Evolutionary conservation across 2,329 filamentous ascomycete species (phyloP), one percentile per base, ranked within the genome.

Genomic region (Pseudogymnoascus sp.): DNA sequence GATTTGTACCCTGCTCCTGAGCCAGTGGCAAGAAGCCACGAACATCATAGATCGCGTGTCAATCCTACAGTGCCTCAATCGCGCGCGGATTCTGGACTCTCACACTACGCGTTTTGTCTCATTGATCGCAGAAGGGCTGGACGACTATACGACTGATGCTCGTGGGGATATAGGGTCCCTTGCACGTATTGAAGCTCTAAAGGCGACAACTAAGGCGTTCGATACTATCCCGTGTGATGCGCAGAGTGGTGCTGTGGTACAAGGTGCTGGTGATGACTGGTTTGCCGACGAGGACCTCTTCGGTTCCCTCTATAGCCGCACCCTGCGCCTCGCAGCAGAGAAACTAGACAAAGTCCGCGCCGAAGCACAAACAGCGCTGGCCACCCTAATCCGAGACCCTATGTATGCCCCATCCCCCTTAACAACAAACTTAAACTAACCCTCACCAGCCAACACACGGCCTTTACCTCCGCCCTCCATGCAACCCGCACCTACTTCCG

Each of bases 141-240:
- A 93, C 67, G 92, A 99, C 72, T 97, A 97, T 71, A 96, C 91
- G 0, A 92, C 91, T 3, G 93, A 91, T 67, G 87, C 92, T 12
- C 82, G 92, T 62, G 94, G 94, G 14, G 94, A 99, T 70, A 83
- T 97, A 58, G 94, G 94, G 4, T 96, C 92, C 0, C 84, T 92
- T 60, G 89, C 96, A 3, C 84, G 94, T 3, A 78, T 93, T 4
- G 88, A 92, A 73, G 92, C 91, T 23, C 81, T 97, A 11, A 82
- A 84, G 64, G 85, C 84, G 2, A 79, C 91, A 1, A 85, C 82
- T 75, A 71, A 71, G 35, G 72, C 72, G 5, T 76, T 76, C 39
- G 62, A 61, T 58, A 64, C 42, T 9, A 49, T 64, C 9, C 14
- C 60, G 4, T 28, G 62, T 23, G 30, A 59, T 69, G 11, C 67